Evolutionary conservation across 75 land plant species (phyloP).

Genomic region (Pinus tabuliformis): DNA sequence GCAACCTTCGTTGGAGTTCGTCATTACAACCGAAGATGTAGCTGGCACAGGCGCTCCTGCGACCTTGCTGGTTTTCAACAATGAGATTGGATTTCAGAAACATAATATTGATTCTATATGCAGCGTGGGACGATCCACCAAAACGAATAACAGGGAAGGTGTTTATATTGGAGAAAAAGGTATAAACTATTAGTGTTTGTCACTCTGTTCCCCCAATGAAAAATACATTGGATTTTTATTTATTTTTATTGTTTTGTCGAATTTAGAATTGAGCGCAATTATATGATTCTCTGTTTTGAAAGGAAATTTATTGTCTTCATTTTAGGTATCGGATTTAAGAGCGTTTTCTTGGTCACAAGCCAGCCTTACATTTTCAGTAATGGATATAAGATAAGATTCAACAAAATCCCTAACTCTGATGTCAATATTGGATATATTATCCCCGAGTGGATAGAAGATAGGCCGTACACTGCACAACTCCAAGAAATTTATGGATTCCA

Average conservation of each 20-base stretch:
- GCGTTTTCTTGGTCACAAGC: slow-evolving; percentile 49
- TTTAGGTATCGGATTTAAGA: slow-evolving; percentile 73
- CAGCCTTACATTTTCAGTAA: slow-evolving; percentile 64
- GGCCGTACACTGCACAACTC: slow-evolving; percentile 38
- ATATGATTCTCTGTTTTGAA: not conserved
- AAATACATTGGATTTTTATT: too few relatives aligned
- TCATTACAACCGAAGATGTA: slow-evolving; percentile 38
- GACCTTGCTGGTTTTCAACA: slow-evolving; percentile 44
- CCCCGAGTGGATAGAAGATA: slow-evolving; percentile 66
- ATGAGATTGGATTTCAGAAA: slow-evolving; percentile 41
- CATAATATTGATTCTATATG: slow-evolving; percentile 51
- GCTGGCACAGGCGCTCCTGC: slow-evolving; percentile 33
- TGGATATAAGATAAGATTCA: slow-evolving; percentile 51
- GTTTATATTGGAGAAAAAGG: slow-evolving; percentile 74
- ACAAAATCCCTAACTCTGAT: slow-evolving; percentile 27
- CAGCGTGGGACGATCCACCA: slow-evolving; percentile 53
- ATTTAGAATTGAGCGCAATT: not conserved
- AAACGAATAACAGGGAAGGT: slow-evolving; percentile 26
- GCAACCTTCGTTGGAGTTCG: slow-evolving; percentile 37
- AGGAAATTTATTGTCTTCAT: not conserved
- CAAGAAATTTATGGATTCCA: slow-evolving; percentile 24
- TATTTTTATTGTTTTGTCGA: too few relatives aligned
- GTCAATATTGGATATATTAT: slow-evolving; percentile 46
- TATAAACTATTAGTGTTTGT: not conserved
- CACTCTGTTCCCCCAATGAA: too few relatives aligned